phyloP scores from a whole-genome alignment of 768 basidiomycete species.

The Amanita subjunquillea region DNA sequence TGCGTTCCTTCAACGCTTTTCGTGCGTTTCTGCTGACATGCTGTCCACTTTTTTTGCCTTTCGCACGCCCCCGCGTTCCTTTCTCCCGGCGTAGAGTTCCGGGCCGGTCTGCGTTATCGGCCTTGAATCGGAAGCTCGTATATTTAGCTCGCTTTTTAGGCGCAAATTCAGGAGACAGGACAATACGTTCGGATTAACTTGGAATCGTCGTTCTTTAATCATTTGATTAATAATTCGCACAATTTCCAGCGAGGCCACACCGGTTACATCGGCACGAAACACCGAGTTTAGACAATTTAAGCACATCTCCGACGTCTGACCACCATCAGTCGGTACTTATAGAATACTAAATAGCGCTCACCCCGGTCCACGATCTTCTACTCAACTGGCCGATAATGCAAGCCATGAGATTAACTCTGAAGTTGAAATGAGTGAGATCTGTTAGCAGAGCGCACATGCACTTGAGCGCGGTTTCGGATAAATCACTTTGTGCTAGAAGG shows the following conservation, averaged over 20 bases:
- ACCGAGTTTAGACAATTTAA: conserved; percentile 72
- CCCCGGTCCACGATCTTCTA: conserved; percentile 82
- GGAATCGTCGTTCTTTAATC: conserved; percentile 89
- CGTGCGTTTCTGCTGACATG: conserved; percentile 90
- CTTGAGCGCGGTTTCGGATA: conserved; percentile 62
- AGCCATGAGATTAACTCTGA: conserved; percentile 85
- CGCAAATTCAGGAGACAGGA: conserved; percentile 79
- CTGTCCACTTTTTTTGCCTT: conserved; percentile 48
- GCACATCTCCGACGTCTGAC: conserved; percentile 78
- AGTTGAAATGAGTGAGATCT: conserved; percentile 94
- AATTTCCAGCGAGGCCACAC: conserved; percentile 73
- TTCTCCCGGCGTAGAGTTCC: conserved; percentile 32
- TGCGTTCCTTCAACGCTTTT: conserved; percentile 78
- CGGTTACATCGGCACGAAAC: conserved; percentile 75
- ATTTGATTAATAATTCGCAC: conserved; percentile 90
- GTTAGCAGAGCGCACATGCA: conserved; percentile 82
- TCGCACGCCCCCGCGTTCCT: conserved; percentile 31
- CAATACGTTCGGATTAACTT: conserved; percentile 82
- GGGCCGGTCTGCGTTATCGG: conserved; percentile 37
- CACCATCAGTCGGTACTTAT: conserved; percentile 8
- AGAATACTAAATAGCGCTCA: conserved; percentile 24
- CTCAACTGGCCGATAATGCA: conserved; percentile 77
- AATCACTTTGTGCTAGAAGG: conserved; percentile 47
- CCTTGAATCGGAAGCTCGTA: conserved; percentile 68
- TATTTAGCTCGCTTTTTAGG: conserved; percentile 75